These are phyloP conservation scores for Ochetophila trinervis DNA, from an alignment of 306 rosid genomes.

Conservation along the genomic window DNA sequence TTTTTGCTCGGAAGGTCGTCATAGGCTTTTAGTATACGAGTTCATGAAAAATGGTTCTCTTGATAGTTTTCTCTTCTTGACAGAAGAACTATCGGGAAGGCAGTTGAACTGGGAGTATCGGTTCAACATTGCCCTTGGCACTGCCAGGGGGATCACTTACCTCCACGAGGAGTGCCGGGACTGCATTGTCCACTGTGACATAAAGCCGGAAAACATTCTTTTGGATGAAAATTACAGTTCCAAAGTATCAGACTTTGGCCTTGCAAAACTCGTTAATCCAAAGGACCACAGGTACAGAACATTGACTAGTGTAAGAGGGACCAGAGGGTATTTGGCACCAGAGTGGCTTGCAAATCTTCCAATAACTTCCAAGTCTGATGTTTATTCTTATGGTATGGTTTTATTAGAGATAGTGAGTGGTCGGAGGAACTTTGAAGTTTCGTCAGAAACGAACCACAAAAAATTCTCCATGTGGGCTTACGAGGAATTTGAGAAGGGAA, in stretches of 20 bases:
- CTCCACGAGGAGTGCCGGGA: constrained; percentile 92
- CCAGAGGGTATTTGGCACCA: constrained; percentile 83
- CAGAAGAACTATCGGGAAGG: constrained; percentile 43
- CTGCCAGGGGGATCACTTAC: constrained; percentile 85
- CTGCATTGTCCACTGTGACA: constrained; percentile 83
- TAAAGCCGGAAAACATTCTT: constrained; percentile 89
- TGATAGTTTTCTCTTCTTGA: constrained; percentile 51
- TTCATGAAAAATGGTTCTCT: constrained; percentile 81
- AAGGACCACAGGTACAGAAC: constrained; percentile 64
- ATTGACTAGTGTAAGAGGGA: constrained; percentile 70
- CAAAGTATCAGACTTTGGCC: constrained; percentile 90
- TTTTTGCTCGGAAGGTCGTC: constrained; percentile 89
- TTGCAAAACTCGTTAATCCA: constrained; percentile 59
- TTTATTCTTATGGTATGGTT: constrained; percentile 85
- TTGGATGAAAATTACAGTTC: constrained; percentile 62
- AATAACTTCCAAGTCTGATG: constrained; percentile 68
- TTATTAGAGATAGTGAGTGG: constrained; percentile 81
- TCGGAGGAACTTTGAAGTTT: constrained; percentile 68
- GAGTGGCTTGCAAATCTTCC: constrained; percentile 91
- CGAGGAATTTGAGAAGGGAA: constrained; percentile 68
- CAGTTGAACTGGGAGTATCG: constrained; percentile 65
- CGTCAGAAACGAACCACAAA: constrained; percentile 57
- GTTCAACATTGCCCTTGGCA: constrained; percentile 61
- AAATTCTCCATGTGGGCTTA: constrained; percentile 71
- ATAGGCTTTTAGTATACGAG: constrained; percentile 80